Percentiles rank a stretch among this genome's conserved stretches.
phyloP scores from a whole-genome alignment of 192 early-diverging fungal species.

The Mortierella claussenii region DNA sequence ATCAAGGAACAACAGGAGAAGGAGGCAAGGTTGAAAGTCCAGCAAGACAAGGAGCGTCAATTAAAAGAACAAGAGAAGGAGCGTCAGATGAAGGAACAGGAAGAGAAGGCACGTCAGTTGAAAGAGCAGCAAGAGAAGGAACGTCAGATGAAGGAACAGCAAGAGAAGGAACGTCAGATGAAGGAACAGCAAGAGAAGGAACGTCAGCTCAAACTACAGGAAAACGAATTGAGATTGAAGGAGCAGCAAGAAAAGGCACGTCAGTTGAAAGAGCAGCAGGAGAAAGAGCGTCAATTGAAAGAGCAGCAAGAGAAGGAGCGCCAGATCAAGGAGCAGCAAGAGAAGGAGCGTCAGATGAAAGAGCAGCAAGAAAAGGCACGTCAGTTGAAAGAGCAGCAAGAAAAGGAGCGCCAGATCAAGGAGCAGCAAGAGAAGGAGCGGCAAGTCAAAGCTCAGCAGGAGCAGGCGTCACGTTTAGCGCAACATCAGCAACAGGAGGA shows the following conservation, averaged over 20 bases:
- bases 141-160: constrained; percentile 23
- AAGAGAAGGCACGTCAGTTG: constrained; percentile 20
- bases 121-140: constrained; percentile 28
- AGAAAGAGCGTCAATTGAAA: constrained; percentile 26
- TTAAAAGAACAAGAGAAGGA: constrained; percentile 13
- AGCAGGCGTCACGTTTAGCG: constrained; percentile 3
- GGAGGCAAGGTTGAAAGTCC: constrained; percentile 17
- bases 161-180: constrained; percentile 23
- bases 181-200: constrained; percentile 34
- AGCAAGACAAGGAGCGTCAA: constrained; percentile 28
- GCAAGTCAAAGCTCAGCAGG: constrained; percentile 17
- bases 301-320: constrained; percentile 25
- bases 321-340: constrained; percentile 13
- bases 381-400: constrained; percentile 16
- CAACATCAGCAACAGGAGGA: constrained; percentile 3
- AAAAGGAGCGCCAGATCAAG: constrained; percentile 6
- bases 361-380: constrained; percentile 24
- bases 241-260: constrained; percentile 12
- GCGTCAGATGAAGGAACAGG: constrained; percentile 16
- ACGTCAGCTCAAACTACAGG: constrained; percentile 12
- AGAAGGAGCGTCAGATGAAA: constrained; percentile 16
- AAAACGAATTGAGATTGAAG: constrained; percentile 25
- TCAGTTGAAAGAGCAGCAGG: constrained; percentile 21
- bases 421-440: constrained; percentile 31
- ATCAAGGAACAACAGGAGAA: constrained; percentile 28